Evolutionary conservation across 805 yeast genomes (phyloP), one percentile per base, ranked within the genome.

Genomic region (Hanseniaspora taiwanica): DNA sequence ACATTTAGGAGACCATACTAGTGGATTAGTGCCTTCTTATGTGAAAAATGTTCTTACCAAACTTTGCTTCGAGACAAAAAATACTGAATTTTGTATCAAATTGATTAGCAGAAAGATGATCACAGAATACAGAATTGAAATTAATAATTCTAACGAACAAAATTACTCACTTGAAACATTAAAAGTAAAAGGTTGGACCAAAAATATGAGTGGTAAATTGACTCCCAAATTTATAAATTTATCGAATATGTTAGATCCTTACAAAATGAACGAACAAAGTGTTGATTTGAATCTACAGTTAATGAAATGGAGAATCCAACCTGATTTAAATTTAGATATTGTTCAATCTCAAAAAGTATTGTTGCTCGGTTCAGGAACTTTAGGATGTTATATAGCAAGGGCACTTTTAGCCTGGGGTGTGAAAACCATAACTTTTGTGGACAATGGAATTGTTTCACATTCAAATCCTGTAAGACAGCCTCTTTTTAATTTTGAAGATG

Each of bases 401-500:
- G 80, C 82, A 0, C 60, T 91, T 21, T 56, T 91, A 57, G 97
- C 94, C 1, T 91, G 98, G 98, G 98, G 98, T 3, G 87, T 87
- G 1, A 64, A 84, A 36, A 66, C 75, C 27, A 78, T 91, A 16
- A 81, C 96, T 0, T 77, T 91, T 59, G 89, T 91, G 2, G 99
- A 91, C 57, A 84, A 74, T 56, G 94, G 96, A 2, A 65, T 71
- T 19, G 85, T 93, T 0, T 85, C 96, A 3, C 85, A 77, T 59
- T 83, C 95, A 8, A 91, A 91, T 51, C 98, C 98, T 0, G 98
- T 91, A 0, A 67, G 99, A 39, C 99, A 91, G 51, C 89, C 97
- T 0, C 59, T 91, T 18, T 91, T 76, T 58, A 70, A 67, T 17
- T 89, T 83, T 59, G 70, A 71, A n/a, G 96, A 91, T 60, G 81